Percentiles rank a stretch among this genome's conserved stretches.
These are phyloP conservation scores for Lactarius akahatsu DNA, from an alignment of 768 basidiomycete species.

Conservation along the genomic window DNA sequence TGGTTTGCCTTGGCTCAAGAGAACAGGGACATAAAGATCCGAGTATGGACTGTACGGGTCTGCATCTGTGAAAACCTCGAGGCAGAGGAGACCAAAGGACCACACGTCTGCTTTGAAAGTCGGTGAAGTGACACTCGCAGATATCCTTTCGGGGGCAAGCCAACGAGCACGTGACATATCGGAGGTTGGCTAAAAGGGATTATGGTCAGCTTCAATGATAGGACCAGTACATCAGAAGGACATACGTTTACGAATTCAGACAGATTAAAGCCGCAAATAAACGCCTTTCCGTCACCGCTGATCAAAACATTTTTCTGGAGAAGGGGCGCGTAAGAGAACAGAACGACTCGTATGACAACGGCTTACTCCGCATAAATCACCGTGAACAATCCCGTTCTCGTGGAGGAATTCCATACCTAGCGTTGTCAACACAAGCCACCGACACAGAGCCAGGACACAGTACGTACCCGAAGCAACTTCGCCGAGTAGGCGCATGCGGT, in stretches of 20 bases:
- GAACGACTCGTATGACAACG: background rate
- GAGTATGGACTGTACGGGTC: constrained; percentile 11
- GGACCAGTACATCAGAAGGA: background rate
- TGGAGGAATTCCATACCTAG: constrained; percentile 24
- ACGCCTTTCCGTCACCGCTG: constrained; percentile 39
- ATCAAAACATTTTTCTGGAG: constrained; percentile 47
- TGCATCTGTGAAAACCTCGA: constrained; percentile 20
- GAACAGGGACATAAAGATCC: constrained; percentile 9
- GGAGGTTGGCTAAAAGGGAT: constrained; percentile 32
- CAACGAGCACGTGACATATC: constrained; percentile 25
- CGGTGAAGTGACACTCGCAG: background rate
- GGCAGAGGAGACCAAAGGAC: constrained; percentile 24
- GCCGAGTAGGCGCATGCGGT: constrained; percentile 41
- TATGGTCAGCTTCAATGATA: background rate
- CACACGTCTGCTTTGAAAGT: constrained; percentile 18
- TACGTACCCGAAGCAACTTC: constrained; percentile 41
- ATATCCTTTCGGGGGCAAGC: constrained; percentile 21
- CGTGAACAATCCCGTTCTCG: constrained; percentile 27
- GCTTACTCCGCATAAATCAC: constrained; percentile 32
- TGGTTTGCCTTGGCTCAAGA: constrained; percentile 5
- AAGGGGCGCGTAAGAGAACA: background rate
- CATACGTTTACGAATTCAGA: constrained; percentile 30
- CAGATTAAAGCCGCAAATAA: constrained; percentile 48
- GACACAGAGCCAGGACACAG: constrained; percentile 9
- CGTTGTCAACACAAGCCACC: constrained; percentile 12